A percentile compares a stretch with the other conserved stretches of the same genome.
Evolutionary conservation across 495 filamentous ascomycete genomes (phyloP).

Genomic region (Choiromyces venosus): DNA sequence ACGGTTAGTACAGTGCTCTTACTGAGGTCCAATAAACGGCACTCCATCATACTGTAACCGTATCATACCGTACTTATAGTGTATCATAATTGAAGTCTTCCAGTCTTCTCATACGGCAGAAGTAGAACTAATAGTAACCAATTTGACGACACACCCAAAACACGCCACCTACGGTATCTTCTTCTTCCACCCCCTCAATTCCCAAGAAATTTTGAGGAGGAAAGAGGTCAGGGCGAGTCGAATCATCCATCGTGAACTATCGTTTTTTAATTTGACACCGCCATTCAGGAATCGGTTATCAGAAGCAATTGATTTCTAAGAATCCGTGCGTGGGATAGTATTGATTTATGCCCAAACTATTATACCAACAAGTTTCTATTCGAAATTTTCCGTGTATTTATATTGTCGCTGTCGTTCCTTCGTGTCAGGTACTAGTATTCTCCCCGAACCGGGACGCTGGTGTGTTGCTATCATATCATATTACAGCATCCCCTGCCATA

Average conservation of each 20-base stretch:
- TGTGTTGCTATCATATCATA: background rate
- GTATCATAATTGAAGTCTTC: too few species aligned
- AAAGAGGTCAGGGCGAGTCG: background rate
- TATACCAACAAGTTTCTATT: background rate
- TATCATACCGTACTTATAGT: background rate
- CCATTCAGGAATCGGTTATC: background rate
- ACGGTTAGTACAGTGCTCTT: background rate
- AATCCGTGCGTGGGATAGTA: background rate
- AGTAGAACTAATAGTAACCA: background rate
- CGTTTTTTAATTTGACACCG: background rate
- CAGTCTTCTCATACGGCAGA: background rate
- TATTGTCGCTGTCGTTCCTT: background rate
- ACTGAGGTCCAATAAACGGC: background rate
- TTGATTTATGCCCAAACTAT: background rate
- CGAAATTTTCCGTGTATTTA: background rate
- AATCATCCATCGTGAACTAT: background rate
- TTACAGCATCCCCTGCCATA: background rate
- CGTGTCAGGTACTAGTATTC: background rate
- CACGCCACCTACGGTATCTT: background rate
- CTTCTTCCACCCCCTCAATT: background rate
- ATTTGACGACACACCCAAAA: background rate
- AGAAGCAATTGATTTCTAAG: background rate
- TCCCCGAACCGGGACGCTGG: background rate
- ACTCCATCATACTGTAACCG: background rate
- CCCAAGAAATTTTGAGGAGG: background rate